These are phyloP conservation scores for Didymella segeticola DNA, from an alignment of 2,329 filamentous ascomycete species.

Conservation along the genomic window DNA sequence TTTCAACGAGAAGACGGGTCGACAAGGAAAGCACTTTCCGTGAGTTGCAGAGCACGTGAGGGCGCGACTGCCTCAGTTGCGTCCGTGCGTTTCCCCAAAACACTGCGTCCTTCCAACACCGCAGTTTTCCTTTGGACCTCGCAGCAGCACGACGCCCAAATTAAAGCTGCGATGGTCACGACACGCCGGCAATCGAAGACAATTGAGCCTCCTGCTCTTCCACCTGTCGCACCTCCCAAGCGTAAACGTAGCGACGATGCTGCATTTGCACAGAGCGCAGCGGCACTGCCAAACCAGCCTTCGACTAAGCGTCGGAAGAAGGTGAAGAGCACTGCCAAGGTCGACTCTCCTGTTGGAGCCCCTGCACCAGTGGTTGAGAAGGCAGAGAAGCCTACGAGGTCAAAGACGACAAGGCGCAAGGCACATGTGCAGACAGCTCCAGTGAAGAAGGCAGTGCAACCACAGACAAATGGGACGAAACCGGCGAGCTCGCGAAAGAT, in stretches of 20 bases:
- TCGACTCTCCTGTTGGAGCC: not conserved
- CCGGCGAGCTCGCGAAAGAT: not conserved
- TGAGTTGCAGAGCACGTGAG: slow-evolving; percentile 8
- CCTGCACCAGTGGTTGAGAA: not conserved
- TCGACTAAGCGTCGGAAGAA: slow-evolving; percentile 12
- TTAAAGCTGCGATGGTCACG: slow-evolving; percentile 5
- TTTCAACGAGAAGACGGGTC: slow-evolving; percentile 31
- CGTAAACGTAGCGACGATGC: slow-evolving; percentile 3
- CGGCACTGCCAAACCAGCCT: slow-evolving; percentile 6
- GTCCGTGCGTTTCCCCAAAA: slow-evolving; percentile 1
- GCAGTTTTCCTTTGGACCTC: not conserved
- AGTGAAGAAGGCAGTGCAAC: not conserved
- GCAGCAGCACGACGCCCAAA: not conserved
- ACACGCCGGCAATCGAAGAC: slow-evolving; percentile 9
- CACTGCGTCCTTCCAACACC: slow-evolving; percentile 1
- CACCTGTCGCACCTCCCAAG: not conserved
- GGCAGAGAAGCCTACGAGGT: not conserved
- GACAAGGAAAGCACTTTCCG: slow-evolving; percentile 10
- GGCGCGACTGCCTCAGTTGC: slow-evolving; percentile 14
- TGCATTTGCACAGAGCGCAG: not conserved
- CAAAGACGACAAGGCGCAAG: not conserved
- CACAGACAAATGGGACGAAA: not conserved
- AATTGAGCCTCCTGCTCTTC: slow-evolving; percentile 1
- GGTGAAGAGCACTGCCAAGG: slow-evolving; percentile 2
- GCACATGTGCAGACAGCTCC: not conserved